These are phyloP conservation scores for Erysiphe neolycopersici DNA, from an alignment of 2,329 filamentous ascomycete genomes.

Conservation along the genomic window DNA sequence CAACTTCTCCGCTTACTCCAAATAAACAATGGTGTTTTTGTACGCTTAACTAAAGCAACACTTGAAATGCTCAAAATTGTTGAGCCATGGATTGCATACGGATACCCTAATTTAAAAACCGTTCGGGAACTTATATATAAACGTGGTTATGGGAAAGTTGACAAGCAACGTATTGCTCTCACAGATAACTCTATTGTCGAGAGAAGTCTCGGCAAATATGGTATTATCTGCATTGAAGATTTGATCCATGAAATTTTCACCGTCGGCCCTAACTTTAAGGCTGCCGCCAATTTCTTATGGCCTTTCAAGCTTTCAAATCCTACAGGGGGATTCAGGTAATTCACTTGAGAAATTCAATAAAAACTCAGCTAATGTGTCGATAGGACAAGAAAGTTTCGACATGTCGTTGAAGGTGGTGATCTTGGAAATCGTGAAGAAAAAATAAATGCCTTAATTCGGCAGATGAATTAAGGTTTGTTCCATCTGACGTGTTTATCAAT, in stretches of 20 bases:
- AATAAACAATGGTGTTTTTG: conserved; percentile 99
- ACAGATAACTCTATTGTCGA: conserved; percentile 97
- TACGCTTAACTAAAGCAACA: conserved; percentile 93
- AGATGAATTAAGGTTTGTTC: conserved; percentile 61
- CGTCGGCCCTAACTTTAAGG: conserved; percentile 98
- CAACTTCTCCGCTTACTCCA: conserved; percentile 98
- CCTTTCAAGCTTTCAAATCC: conserved; percentile 99
- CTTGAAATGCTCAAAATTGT: conserved; percentile 93
- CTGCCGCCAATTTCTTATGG: conserved; percentile 92
- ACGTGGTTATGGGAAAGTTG: conserved; percentile 95
- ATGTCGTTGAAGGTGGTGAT: conserved; percentile 47
- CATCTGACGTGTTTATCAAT: not conserved
- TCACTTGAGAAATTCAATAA: conserved; percentile 3
- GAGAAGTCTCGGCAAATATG: conserved; percentile 89
- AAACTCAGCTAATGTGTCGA: not conserved
- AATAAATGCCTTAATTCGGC: conserved; percentile 86
- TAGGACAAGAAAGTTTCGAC: conserved; percentile 39
- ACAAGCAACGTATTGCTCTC: conserved; percentile 90
- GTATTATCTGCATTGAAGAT: conserved; percentile 98
- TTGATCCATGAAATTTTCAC: conserved; percentile 98
- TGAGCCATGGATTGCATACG: conserved; percentile 97
- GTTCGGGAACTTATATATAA: conserved; percentile 99
- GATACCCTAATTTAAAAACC: conserved; percentile 98
- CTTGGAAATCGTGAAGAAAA: conserved; percentile 86
- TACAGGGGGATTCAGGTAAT: conserved; percentile 64